Conservation (phyloP, 495 filamentous ascomycete species). For the Xylaria grammica region DNA sequence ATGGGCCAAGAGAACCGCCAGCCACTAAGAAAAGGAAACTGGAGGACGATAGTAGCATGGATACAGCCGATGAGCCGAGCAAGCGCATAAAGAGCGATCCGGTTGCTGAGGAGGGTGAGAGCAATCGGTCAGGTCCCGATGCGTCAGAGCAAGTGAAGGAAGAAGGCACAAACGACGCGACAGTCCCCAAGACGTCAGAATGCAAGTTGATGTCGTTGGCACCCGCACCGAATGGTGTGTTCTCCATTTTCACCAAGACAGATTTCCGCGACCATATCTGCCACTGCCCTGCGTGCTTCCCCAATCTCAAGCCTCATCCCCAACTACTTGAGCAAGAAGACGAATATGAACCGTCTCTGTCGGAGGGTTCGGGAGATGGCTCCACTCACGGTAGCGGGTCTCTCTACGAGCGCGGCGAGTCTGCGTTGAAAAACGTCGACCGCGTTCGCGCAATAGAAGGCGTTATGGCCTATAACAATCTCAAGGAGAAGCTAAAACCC, state of each 20-base stretch:
- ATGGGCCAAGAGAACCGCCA: conserved; percentile 23
- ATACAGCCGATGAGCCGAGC: not conserved
- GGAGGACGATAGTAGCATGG: conserved; percentile 54
- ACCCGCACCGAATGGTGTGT: conserved; percentile 53
- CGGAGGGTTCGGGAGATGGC: conserved; percentile 52
- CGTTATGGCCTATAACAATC: conserved; percentile 94
- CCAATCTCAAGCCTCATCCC: conserved; percentile 67
- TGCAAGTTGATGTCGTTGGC: conserved; percentile 59
- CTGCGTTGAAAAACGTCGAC: conserved; percentile 86
- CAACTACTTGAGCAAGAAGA: conserved; percentile 94
- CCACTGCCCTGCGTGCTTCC: conserved; percentile 79
- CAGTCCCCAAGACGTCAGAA: conserved; percentile 19
- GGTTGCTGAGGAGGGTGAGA: conserved; percentile 23
- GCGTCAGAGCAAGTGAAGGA: conserved; percentile 31
- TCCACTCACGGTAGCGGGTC: conserved; percentile 65
- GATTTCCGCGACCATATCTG: conserved; percentile 79
- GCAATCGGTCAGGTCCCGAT: not conserved
- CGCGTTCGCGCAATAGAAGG: conserved; percentile 93
- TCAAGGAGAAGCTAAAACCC: conserved; percentile 90
- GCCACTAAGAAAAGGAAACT: conserved; percentile 77
- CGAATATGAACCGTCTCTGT: conserved; percentile 86
- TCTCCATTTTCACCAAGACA: conserved; percentile 81
- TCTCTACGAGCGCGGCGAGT: conserved; percentile 86
- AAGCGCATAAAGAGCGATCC: conserved; percentile 65
- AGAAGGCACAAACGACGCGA: conserved; percentile 32